phyloP scores from a whole-genome alignment of 805 yeast genomes.

The Wickerhamiella occidentalis region DNA sequence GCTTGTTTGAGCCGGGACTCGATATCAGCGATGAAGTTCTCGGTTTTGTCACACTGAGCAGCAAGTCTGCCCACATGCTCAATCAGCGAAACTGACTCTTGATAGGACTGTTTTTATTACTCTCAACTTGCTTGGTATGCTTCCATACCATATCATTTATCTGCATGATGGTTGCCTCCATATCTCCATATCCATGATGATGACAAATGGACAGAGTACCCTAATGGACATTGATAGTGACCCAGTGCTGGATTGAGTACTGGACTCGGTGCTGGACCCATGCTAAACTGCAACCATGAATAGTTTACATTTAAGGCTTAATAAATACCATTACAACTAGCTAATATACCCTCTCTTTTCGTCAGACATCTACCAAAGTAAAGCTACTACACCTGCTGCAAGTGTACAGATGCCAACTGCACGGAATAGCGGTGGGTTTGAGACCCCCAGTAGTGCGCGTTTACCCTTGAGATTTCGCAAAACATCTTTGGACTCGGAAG shows the following conservation, averaged over 20 bases:
- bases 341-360: neutral
- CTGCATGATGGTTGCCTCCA: neutral
- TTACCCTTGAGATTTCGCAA: neutral
- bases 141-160: neutral
- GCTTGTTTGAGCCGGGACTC: neutral
- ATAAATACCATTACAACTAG: neutral
- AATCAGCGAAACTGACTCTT: neutral
- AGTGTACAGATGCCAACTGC: neutral
- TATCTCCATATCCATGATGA: neutral
- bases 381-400: neutral
- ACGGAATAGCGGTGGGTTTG: neutral
- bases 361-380: neutral
- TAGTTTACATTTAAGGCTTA: neutral
- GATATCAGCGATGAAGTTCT: neutral
- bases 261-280: too few relatives aligned
- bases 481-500: neutral
- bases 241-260: too few relatives aligned
- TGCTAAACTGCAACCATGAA: too few relatives aligned
- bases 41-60: neutral
- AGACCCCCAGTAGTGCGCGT: neutral
- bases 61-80: neutral
- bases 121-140: neutral
- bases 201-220: neutral
- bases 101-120: neutral
- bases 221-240: too few relatives aligned